Conservation (phyloP, 2,329 filamentous ascomycete species). For the Coniochaeta sp. region DNA sequence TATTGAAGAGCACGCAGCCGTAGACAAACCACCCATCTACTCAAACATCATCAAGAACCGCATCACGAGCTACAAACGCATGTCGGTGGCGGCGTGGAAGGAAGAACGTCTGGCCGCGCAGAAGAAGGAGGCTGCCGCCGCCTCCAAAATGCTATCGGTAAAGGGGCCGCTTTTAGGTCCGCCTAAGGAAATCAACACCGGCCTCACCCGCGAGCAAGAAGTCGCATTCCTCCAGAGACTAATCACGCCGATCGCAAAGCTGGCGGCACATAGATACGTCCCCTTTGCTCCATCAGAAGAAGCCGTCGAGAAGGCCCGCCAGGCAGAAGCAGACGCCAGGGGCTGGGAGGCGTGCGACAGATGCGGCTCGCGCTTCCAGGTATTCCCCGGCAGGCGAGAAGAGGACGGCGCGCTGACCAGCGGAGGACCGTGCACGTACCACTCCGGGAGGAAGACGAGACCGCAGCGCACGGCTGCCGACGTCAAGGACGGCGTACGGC, state of each 20-base stretch:
- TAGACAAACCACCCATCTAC: constrained; percentile 64
- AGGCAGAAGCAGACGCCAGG: constrained; percentile 57
- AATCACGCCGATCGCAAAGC: constrained; percentile 55
- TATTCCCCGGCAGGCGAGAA: constrained; percentile 77
- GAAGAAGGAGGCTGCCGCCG: constrained; percentile 14
- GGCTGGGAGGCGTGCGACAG: constrained; percentile 88
- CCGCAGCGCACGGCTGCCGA: constrained; percentile 51
- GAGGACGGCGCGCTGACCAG: constrained; percentile 69
- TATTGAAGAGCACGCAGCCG: constrained; percentile 70
- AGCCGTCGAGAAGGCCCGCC: constrained; percentile 59
- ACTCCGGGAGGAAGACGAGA: constrained; percentile 65
- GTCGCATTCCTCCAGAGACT: constrained; percentile 49
- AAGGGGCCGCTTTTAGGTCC: constrained; percentile 24
- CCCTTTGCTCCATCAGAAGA: constrained; percentile 55
- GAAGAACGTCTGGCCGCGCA: constrained; percentile 38
- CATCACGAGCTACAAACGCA: constrained; percentile 68
- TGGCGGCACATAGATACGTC: constrained; percentile 72
- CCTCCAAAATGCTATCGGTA: constrained; percentile 16
- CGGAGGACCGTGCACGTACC: constrained; percentile 72
- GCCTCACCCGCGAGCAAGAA: constrained; percentile 62
- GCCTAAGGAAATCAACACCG: constrained; percentile 57
- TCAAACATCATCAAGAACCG: constrained; percentile 76
- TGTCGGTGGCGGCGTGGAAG: constrained; percentile 66
- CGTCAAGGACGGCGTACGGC: constrained; percentile 32
- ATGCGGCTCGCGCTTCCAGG: constrained; percentile 79